phyloP scores from a whole-genome alignment of 2,329 filamentous ascomycete species.

The Dichotomopilus funicola region DNA sequence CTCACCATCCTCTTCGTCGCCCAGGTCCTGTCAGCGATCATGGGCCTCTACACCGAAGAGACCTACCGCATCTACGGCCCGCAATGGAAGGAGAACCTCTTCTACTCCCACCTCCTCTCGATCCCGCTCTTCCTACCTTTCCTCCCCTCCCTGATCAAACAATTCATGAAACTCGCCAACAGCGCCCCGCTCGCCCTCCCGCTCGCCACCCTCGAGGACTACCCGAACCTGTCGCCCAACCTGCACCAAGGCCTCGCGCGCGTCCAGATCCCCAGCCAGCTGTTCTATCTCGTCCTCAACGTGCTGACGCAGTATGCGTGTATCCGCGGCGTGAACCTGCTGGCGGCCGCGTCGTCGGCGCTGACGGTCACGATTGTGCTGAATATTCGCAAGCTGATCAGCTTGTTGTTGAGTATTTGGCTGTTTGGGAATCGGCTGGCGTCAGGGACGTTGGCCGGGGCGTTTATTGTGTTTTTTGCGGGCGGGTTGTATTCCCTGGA shows the following conservation, averaged over 20 bases:
- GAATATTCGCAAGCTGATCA: slow-evolving; percentile 91
- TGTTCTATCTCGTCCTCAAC: slow-evolving; percentile 66
- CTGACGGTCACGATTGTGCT: slow-evolving; percentile 94
- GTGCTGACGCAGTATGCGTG: slow-evolving; percentile 90
- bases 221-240: slow-evolving; percentile 31
- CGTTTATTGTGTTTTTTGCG: slow-evolving; percentile 78
- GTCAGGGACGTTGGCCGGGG: slow-evolving; percentile 70
- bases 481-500: slow-evolving; percentile 89
- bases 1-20: slow-evolving; percentile 79
- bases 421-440: slow-evolving; percentile 83
- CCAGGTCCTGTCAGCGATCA: slow-evolving; percentile 83
- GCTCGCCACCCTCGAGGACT: slow-evolving; percentile 27
- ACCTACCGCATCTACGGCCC: slow-evolving; percentile 81
- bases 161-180: slow-evolving; percentile 56
- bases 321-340: slow-evolving; percentile 91
- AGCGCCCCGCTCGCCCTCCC: slow-evolving; percentile 56
- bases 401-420: slow-evolving; percentile 84
- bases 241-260: slow-evolving; percentile 34
- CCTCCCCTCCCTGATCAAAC: slow-evolving; percentile 54
- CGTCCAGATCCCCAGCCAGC: slow-evolving; percentile 56
- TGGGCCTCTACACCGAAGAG: slow-evolving; percentile 91
- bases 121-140: slow-evolving; percentile 72
- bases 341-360: slow-evolving; percentile 81
- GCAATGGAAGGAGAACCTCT: slow-evolving; percentile 92
- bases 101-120: slow-evolving; percentile 78